Conservation (phyloP, 768 basidiomycete genomes). For the Leccinum rimulosum region DNA sequence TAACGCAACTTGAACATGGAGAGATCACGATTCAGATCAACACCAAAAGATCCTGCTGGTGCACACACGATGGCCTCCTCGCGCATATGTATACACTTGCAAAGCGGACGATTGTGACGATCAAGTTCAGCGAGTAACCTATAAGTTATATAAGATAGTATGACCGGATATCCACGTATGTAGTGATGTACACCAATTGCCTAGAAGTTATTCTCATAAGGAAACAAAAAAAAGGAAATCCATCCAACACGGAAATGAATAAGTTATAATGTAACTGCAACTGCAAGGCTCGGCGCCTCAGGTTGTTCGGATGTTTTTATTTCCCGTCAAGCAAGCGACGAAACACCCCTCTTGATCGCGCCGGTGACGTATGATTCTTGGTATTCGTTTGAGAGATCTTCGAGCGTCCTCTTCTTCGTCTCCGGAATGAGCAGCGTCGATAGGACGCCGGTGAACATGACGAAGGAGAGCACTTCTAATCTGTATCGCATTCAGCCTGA, state of each 20-base stretch:
- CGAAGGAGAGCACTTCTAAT: slow-evolving; percentile 74
- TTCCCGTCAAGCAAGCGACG: slow-evolving; percentile 1
- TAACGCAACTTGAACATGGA: background rate
- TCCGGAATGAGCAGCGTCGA: slow-evolving; percentile 83
- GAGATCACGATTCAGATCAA: background rate
- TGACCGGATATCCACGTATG: background rate
- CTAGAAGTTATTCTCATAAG: background rate
- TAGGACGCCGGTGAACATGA: slow-evolving; percentile 82
- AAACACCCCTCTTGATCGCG: slow-evolving; percentile 14
- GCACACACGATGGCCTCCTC: background rate
- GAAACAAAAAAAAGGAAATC: background rate
- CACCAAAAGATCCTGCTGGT: background rate
- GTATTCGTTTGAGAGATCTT: slow-evolving; percentile 70
- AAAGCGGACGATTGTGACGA: background rate
- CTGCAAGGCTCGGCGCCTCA: background rate
- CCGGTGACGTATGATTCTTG: slow-evolving; percentile 57
- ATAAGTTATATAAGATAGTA: background rate
- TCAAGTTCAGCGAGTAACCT: background rate
- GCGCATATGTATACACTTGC: no score
- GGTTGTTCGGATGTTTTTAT: background rate
- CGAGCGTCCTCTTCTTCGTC: slow-evolving; percentile 63
- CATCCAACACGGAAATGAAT: background rate
- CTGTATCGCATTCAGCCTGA: slow-evolving; percentile 30
- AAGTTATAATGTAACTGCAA: background rate
- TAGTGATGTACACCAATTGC: background rate